phyloP scores from a whole-genome alignment of 2,329 filamentous ascomycete species.

The Fusarium sp. region DNA sequence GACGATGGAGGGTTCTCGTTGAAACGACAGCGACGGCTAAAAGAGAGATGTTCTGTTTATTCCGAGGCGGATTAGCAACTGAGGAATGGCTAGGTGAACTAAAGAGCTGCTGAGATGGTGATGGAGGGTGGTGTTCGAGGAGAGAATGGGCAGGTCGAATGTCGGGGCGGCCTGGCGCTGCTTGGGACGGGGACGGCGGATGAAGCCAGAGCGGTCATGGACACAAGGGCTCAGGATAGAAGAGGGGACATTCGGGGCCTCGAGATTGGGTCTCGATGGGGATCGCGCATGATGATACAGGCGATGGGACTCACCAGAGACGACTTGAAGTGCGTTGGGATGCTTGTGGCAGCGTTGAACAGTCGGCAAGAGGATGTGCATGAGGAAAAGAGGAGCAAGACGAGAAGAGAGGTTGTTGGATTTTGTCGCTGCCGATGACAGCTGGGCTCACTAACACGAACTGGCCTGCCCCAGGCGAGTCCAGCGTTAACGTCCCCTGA shows the following conservation, averaged over 20 bases:
- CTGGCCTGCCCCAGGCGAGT: constrained; percentile 26
- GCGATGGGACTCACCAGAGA: constrained; percentile 58
- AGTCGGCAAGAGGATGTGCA: constrained; percentile 59
- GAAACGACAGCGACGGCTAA: constrained; percentile 35
- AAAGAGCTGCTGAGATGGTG: constrained; percentile 21
- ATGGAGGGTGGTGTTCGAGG: constrained; percentile 26
- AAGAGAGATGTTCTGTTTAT: constrained; percentile 19
- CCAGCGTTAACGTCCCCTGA: constrained; percentile 28
- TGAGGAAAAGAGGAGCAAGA: constrained; percentile 62
- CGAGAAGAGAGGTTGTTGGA: constrained; percentile 56
- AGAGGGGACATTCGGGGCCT: constrained; percentile 45
- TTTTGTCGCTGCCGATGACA: constrained; percentile 56
- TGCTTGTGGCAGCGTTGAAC: constrained; percentile 55
- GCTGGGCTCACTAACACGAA: constrained; percentile 50
- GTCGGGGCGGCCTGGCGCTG: constrained; percentile 45
- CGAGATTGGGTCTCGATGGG: constrained; percentile 48
- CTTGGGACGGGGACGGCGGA: constrained; percentile 47
- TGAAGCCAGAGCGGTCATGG: constrained; percentile 44
- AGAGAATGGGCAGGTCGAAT: constrained; percentile 34
- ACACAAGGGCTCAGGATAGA: constrained; percentile 42
- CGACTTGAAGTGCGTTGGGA: constrained; percentile 52
- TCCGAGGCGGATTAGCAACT: constrained; percentile 45
- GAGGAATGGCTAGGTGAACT: constrained; percentile 15
- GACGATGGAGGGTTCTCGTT: constrained; percentile 40
- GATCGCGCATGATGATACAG: constrained; percentile 57